phyloP scores from a whole-genome alignment of 768 basidiomycete genomes.

The Russula dissimulans region DNA sequence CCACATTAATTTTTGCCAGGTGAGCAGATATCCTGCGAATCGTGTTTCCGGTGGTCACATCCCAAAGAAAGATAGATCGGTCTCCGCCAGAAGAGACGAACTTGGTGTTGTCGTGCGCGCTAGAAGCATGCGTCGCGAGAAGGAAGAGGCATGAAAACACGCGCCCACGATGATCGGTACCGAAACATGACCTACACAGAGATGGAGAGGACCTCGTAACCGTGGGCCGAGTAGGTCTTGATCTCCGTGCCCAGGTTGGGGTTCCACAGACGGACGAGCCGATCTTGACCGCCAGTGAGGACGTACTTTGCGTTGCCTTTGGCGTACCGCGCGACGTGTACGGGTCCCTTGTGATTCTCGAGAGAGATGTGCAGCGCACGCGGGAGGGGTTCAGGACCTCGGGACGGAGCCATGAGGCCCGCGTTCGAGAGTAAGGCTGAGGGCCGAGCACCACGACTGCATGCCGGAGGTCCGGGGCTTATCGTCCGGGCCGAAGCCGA shows the following conservation, averaged over 20 bases:
- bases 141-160: neutral
- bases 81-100: conserved; percentile 95
- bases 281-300: conserved; percentile 89
- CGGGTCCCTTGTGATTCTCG: conserved; percentile 65
- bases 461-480: neutral
- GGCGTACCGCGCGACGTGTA: conserved; percentile 88
- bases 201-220: conserved; percentile 89
- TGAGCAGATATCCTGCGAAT: conserved; percentile 81
- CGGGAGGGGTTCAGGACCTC: conserved; percentile 39
- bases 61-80: conserved; percentile 90
- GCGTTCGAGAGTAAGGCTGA: too few species aligned
- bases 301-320: conserved; percentile 83
- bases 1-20: conserved; percentile 80
- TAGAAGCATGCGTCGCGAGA: conserved; percentile 25
- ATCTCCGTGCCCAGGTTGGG: conserved; percentile 79
- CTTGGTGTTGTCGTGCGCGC: conserved; percentile 86
- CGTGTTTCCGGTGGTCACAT: conserved; percentile 81
- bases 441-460: too few species aligned
- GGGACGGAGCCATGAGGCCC: conserved; percentile 27
- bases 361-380: conserved; percentile 58
- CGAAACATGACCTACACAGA: conserved; percentile 54
- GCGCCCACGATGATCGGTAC: neutral
- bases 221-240: conserved; percentile 85
- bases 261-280: conserved; percentile 87
- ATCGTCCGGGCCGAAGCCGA: neutral